Evolutionary conservation across 371 early-diverging fungal genomes (phyloP), one percentile per base, ranked within the genome.

Genomic region (Mucor irregularis): DNA sequence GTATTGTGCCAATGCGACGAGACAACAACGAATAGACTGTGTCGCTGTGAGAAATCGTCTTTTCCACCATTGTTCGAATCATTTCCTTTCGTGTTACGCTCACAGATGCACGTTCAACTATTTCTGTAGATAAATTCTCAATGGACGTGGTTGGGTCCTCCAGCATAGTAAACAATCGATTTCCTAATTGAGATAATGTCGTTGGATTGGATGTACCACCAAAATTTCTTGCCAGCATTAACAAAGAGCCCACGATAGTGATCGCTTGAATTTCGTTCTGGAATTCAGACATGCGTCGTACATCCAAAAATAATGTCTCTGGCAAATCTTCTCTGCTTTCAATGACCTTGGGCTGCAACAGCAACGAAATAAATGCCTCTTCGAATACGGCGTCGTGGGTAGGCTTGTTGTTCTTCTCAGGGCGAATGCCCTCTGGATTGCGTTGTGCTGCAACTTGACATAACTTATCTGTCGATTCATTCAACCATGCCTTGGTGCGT

Each of bases 291-390:
- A 92, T 56, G 0, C 90, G 80, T 11, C 76, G 74, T 1, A 77
- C 77, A 55, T 92, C 93, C 53, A 90, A 48, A 5, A 58, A n/a
- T 4, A 90, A 57, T 0, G 91, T 90, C 57, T 92, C 93, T 3
- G 93, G 88, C 22, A 88, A 64, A 7, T 69, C 55, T 3, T 58
- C 24, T 0, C 50, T 25, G 8, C 33, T 35, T 0, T 42, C 16
- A 16, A 44, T 44, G 1, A 59, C 43, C 16, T 66, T 44, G 11
- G 71, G 66, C 10, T 77, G 54, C 26, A 76, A 74, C 22, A 91
- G 45, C 7, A 87, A 62, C 0, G 75, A 63, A 1, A 89, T 67
- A 17, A 85, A 71, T 1, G 89, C 90, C 14, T 90, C 89, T 56
- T 84, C 74, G 56, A 83, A 84, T 1, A 83, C 71, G 22, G 68